Percentiles rank a stretch among this genome's conserved stretches.
Evolutionary conservation across 2,329 filamentous ascomycete species (phyloP).

Genomic region (Colletotrichum sp.): DNA sequence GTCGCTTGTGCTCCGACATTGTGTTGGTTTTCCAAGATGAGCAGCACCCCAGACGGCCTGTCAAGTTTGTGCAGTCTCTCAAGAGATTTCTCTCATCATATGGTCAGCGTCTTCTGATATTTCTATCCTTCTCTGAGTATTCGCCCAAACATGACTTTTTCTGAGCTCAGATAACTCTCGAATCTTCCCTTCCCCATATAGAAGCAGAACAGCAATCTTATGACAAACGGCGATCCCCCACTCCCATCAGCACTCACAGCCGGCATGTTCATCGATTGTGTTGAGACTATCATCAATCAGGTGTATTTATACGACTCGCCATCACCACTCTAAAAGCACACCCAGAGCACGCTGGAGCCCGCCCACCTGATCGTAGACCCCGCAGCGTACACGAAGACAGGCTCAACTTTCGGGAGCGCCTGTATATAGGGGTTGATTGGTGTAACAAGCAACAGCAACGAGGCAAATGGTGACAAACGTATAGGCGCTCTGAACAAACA

Average conservation of each 20-base stretch:
- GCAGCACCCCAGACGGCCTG: neutral
- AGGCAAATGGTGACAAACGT: neutral
- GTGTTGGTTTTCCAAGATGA: fast-evolving
- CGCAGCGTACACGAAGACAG: neutral
- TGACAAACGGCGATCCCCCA: neutral
- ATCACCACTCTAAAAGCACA: neutral
- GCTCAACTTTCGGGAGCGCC: fast-evolving
- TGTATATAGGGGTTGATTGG: neutral
- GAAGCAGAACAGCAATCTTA: neutral
- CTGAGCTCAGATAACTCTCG: neutral
- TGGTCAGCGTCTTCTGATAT: neutral
- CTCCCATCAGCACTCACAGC: neutral
- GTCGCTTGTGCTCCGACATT: neutral
- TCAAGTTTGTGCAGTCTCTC: neutral
- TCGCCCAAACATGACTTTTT: neutral
- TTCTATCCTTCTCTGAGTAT: neutral
- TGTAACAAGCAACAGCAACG: neutral
- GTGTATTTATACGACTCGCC: neutral
- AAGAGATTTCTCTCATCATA: neutral
- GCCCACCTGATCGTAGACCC: neutral
- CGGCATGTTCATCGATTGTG: neutral
- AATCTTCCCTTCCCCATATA: neutral
- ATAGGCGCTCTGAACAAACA: neutral
- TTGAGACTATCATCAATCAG: neutral
- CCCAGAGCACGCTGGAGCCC: neutral